A percentile compares a stretch with the other conserved stretches of the same genome.
These are phyloP conservation scores for Panellus pusillus DNA, from an alignment of 768 basidiomycete genomes.

Conservation along the genomic window DNA sequence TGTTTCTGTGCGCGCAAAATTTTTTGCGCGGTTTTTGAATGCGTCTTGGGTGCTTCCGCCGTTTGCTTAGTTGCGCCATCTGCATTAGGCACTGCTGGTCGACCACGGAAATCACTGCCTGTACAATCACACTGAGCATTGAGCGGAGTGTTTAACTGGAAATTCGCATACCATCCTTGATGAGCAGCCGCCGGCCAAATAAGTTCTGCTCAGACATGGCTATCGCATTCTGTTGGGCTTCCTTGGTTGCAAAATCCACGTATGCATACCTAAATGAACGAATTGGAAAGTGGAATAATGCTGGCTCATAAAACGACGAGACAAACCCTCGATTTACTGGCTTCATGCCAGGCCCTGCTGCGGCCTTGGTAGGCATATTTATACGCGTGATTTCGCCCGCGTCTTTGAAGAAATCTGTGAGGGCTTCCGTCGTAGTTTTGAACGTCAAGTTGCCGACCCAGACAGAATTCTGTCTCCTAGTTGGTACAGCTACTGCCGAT, in stretches of 20 bases:
- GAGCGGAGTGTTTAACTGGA: not conserved
- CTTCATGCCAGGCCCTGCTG: constrained; percentile 45
- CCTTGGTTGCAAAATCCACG: constrained; percentile 84
- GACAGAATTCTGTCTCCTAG: constrained; percentile 78
- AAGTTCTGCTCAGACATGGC: constrained; percentile 77
- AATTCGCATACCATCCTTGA: constrained; percentile 77
- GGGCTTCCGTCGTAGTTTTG: constrained; percentile 77
- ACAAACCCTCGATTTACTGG: constrained; percentile 80
- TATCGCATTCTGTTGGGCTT: constrained; percentile 75
- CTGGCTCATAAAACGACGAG: constrained; percentile 16
- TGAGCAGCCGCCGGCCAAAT: constrained; percentile 84
- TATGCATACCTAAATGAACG: constrained; percentile 78
- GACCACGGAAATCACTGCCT: constrained; percentile 77
- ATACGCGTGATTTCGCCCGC: constrained; percentile 76
- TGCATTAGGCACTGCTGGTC: constrained; percentile 50
- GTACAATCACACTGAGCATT: not conserved
- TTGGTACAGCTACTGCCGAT: constrained; percentile 30
- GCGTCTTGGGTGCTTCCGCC: constrained; percentile 37
- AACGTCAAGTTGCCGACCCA: constrained; percentile 97
- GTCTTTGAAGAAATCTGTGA: constrained; percentile 69
- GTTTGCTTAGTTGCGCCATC: constrained; percentile 34
- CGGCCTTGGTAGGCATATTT: constrained; percentile 80
- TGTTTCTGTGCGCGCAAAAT: constrained; percentile 80
- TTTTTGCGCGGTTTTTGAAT: constrained; percentile 73
- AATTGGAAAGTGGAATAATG: not conserved